Base-by-base conservation (phyloP, 177 flowering plant genomes). In the Vitis hybrid region DNA sequence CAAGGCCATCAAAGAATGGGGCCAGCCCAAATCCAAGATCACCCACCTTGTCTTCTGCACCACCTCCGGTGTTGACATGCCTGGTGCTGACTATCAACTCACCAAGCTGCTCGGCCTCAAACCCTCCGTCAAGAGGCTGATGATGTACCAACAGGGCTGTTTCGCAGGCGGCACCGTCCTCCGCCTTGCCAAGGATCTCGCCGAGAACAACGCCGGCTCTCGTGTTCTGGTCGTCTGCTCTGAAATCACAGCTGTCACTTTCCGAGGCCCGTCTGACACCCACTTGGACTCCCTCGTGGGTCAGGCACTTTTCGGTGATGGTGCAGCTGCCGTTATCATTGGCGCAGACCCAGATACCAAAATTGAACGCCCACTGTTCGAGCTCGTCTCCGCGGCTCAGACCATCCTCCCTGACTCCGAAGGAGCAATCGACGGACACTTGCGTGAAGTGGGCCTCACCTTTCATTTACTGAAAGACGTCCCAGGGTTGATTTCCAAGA, bases 1-100 rank as follows among this genome's bases (percentile, higher is more conserved):
- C 8, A 81, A 80, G 69, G 87, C 90, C 65, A 87, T 87, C 62
- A 82, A 85, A 68, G 91, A 87, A 51, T 87, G 90, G 90, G 90
- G 90, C 1, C 88, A 84, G 41, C 83, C 88, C 55, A 83, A 83
- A 60, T 84, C 90, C 15, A 83, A 82, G 74, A 84, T 86, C 80
- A 86, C 90, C 56, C 90, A 86, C 72, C 79, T 84, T 15, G 65
- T 87, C 20, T 82, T 87, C 81, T 84, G 90, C 71, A 84, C 90
- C 61, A 83, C 87, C 58, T 74, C 85, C 9, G 83, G 88, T 17
- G 87, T 83, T 3, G 88, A 83, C 83, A 85, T 85, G 87, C 90
- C 90, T 15, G 90, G 90, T 2, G 86, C 85, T 3, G 90, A 87
- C 79, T 83, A 83, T 79, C 85, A 83, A 63, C 82, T 84, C 58